These are phyloP conservation scores for Rubroshorea leprosula DNA, from an alignment of 345 rosid genomes.

Conservation along the genomic window DNA sequence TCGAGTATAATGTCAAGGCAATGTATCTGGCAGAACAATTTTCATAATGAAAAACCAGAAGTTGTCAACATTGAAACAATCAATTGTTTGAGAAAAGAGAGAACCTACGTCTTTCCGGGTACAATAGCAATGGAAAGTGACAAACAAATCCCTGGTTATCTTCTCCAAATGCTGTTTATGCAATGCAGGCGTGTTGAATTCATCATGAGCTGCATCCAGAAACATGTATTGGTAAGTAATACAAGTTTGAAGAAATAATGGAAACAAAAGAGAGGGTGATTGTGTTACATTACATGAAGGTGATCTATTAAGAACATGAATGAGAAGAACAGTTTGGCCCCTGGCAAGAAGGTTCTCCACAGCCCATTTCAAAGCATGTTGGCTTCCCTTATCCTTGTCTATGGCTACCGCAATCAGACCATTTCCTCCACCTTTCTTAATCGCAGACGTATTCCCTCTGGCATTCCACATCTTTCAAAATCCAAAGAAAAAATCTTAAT, in stretches of 20 bases:
- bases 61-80: neutral
- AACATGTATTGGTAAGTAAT: too few species aligned
- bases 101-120: conserved; percentile 71
- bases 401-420: conserved; percentile 76
- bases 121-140: conserved; percentile 79
- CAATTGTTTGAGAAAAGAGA: neutral
- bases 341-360: conserved; percentile 54
- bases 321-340: conserved; percentile 64
- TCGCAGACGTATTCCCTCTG: too few species aligned
- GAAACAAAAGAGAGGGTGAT: too few species aligned
- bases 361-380: conserved; percentile 76
- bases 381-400: conserved; percentile 85
- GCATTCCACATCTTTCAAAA: too few species aligned
- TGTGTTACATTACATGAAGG: conserved; percentile 27
- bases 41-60: neutral
- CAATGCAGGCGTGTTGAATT: neutral
- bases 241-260: too few species aligned
- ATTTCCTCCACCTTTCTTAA: conserved; percentile 36
- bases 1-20: conserved; percentile 62
- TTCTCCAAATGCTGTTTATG: conserved; percentile 40
- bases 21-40: conserved; percentile 37
- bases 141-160: conserved; percentile 53
- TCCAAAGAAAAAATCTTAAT: too few species aligned
- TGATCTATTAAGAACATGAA: conserved; percentile 47
- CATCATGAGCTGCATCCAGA: conserved; percentile 21